Conservation (phyloP, 2,329 filamentous ascomycete genomes). For the Fusarium longipes region DNA sequence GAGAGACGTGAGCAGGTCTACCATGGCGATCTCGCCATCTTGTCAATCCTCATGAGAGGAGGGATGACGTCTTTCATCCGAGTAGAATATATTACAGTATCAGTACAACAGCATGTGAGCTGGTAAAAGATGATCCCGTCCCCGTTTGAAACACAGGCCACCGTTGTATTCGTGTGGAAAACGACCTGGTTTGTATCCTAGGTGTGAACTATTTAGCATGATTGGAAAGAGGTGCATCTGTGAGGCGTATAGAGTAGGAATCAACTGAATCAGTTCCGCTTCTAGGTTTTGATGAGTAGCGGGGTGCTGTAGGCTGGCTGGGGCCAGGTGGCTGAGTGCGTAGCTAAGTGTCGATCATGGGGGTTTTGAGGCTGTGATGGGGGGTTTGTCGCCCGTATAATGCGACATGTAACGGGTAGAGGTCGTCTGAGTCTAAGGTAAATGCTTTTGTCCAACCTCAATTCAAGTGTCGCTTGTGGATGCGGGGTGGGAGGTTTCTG, state of each 20-base stretch:
- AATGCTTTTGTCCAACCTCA: conserved; percentile 36
- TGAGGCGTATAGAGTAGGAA: conserved; percentile 23
- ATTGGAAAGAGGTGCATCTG: conserved; percentile 16
- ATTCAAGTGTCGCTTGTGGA: conserved; percentile 19
- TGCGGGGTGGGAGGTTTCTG: conserved; percentile 31
- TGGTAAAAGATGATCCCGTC: conserved; percentile 25
- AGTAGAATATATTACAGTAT: conserved; percentile 46
- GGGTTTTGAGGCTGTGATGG: conserved; percentile 20
- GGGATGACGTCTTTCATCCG: conserved; percentile 43
- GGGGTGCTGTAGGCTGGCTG: conserved; percentile 28
- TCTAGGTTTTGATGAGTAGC: conserved; percentile 13
- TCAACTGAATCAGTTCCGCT: conserved; percentile 17
- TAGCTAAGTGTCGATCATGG: conserved; percentile 34
- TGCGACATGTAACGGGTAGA: conserved; percentile 7
- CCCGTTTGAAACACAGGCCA: conserved; percentile 16
- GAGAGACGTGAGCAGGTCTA: conserved; percentile 44
- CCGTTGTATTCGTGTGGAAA: conserved; percentile 11
- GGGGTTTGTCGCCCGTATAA: conserved; percentile 12
- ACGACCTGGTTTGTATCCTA: conserved; percentile 11
- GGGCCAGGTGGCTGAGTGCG: conserved; percentile 20
- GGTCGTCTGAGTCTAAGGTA: conserved; percentile 28
- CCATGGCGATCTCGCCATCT: conserved; percentile 45
- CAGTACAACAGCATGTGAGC: conserved; percentile 31
- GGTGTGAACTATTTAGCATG: conserved; percentile 14
- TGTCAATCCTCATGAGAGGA: conserved; percentile 42